phyloP scores from a whole-genome alignment of 345 rosid species.

The Leavenworthia alabamica region DNA sequence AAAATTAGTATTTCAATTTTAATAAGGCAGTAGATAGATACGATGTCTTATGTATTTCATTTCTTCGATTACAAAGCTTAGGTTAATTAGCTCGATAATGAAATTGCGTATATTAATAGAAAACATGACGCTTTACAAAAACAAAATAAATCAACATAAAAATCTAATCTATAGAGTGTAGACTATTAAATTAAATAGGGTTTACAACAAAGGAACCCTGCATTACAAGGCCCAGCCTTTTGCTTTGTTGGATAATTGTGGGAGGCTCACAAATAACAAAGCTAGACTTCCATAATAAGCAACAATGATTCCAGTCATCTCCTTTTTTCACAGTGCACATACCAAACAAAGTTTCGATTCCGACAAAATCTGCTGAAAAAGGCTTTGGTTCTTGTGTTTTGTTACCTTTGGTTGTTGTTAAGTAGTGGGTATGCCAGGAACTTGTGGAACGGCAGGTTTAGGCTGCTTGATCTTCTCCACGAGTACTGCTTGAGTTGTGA shows the following conservation, averaged over 20 bases:
- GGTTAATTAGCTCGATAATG: neutral
- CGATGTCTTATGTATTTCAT: neutral
- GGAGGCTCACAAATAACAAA: neutral
- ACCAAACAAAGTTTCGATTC: neutral
- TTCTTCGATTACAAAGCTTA: neutral
- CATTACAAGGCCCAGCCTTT: conserved; percentile 7
- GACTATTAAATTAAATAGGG: neutral
- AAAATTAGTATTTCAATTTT: no score
- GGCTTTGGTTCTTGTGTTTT: neutral
- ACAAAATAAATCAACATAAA: neutral
- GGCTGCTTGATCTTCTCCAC: conserved; percentile 62
- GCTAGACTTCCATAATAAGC: neutral
- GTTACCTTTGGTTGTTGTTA: conserved; percentile 6
- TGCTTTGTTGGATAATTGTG: neutral
- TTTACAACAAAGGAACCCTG: neutral
- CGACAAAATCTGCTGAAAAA: neutral
- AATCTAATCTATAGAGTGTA: neutral
- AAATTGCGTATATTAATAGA: neutral
- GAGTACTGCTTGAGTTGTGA: conserved; percentile 78
- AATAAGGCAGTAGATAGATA: no score
- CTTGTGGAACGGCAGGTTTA: conserved; percentile 48
- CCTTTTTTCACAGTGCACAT: neutral
- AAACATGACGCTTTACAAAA: neutral
- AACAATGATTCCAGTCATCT: neutral
- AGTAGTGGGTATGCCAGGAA: conserved; percentile 69